Evolutionary conservation across 768 basidiomycete genomes (phyloP), one percentile per base, ranked within the genome.

Genomic region (Cystofilobasidium ferigula): DNA sequence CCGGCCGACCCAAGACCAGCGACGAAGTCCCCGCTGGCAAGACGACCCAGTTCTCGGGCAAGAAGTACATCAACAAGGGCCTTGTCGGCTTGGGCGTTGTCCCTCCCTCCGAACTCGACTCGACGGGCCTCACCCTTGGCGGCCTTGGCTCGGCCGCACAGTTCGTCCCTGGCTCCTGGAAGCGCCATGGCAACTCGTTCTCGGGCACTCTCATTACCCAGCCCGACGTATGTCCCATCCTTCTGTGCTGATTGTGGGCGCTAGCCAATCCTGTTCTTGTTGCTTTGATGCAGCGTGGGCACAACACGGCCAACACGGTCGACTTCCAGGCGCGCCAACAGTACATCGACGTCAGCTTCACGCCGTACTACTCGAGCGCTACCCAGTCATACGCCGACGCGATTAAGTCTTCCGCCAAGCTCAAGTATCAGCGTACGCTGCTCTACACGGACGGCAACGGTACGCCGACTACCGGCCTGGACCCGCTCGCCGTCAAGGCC

Each of bases 271-370:
- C n/a, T 24, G 24, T 7, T 26, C 48, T 18, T 43, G 9, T 47
- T 4, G 9, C 45, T 16, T 2, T 13, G 13, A 6, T n/a, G 20
- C 30, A 63, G 38, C 62, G 62, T 18, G 62, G 62, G 2, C 62
- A 63, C 62, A 63, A 63, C 30, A 63, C 62, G 2, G 62, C 24
- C 10, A 43, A 73, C 0, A 83, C 84, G 0, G 77, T 84, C 48
- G 80, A 86, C 73, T 86, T 83, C 69, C 83, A 84, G 71, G 78
- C 79, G 3, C 81, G 86, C n/a, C 82, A 80, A n/a, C 84, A 85
- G 63, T 77, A 80, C 54, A 77, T 86, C 67, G 77, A 81, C 59
- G 85, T 87, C 72, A 76, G 79, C 0, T 73, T 86, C 24, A 78
- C 75, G 0, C 86, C 85, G 0, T 85, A 85, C 73, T 81, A 80